Evolutionary conservation across 2,329 filamentous ascomycete species (phyloP).

Genomic region (Verticillium zaregamsianum): DNA sequence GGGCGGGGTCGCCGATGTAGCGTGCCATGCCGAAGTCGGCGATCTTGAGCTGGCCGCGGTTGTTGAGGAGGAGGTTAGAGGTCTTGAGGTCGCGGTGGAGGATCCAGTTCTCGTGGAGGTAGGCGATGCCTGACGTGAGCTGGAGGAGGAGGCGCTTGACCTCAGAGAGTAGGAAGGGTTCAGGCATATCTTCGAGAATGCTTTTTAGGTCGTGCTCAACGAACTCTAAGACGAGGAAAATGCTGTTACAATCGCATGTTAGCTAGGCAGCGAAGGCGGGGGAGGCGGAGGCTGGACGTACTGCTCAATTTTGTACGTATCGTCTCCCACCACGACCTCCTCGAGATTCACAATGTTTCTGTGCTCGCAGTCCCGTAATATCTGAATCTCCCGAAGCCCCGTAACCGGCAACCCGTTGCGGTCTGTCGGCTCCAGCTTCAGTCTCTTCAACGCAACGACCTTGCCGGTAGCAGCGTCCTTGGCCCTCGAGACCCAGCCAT

Average conservation of each 20-base stretch:
- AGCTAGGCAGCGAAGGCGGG: conserved; percentile 10
- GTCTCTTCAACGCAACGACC: conserved; percentile 86
- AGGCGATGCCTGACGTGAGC: conserved; percentile 73
- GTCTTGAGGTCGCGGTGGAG: conserved; percentile 92
- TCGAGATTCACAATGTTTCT: conserved; percentile 75
- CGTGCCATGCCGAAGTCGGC: conserved; percentile 98
- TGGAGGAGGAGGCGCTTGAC: conserved; percentile 87
- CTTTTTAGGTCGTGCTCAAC: conserved; percentile 95
- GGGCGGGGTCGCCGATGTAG: conserved; percentile 74
- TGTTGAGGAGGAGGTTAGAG: conserved; percentile 90
- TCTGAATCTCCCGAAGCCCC: conserved; percentile 89
- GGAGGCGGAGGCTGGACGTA: conserved; percentile 20
- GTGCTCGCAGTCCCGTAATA: conserved; percentile 75
- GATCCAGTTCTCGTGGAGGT: conserved; percentile 87
- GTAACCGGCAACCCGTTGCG: conserved; percentile 79
- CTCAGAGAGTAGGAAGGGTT: conserved; percentile 89
- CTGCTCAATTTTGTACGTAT: conserved; percentile 50
- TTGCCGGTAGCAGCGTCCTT: conserved; percentile 68
- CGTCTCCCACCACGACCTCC: conserved; percentile 78
- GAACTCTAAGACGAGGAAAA: conserved; percentile 96
- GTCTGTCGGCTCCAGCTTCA: conserved; percentile 83
- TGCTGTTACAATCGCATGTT: conserved; percentile 44
- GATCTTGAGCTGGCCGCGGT: conserved; percentile 89
- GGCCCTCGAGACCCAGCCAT: conserved; percentile 89
- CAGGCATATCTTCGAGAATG: conserved; percentile 87